These are phyloP conservation scores for Tolypocladium endophyticum DNA, from an alignment of 2,329 filamentous ascomycete genomes.

Conservation along the genomic window DNA sequence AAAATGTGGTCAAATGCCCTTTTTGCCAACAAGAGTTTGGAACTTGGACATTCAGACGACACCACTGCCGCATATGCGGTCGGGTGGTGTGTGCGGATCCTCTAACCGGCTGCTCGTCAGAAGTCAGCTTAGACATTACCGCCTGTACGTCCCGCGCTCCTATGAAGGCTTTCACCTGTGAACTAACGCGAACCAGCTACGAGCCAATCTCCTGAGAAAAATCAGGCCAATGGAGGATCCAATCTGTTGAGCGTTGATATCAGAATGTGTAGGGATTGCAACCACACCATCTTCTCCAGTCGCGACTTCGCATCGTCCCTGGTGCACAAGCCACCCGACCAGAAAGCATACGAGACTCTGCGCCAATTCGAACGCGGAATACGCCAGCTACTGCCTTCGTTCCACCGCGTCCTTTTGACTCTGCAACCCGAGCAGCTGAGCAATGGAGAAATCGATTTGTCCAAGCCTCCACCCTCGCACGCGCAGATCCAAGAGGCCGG, in stretches of 20 bases:
- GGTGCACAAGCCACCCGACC: constrained; percentile 57
- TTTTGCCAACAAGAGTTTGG: constrained; percentile 96
- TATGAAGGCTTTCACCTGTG: neutral
- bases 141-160: constrained; percentile 24
- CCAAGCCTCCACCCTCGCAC: constrained; percentile 36
- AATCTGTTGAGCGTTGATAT: constrained; percentile 64
- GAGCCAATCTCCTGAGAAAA: constrained; percentile 30
- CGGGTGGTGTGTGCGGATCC: constrained; percentile 86
- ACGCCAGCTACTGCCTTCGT: constrained; percentile 66
- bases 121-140: constrained; percentile 71
- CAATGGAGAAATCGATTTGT: constrained; percentile 24
- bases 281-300: constrained; percentile 47
- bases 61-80: constrained; percentile 91
- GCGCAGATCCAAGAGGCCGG: constrained; percentile 74
- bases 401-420: constrained; percentile 64
- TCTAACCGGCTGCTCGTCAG: constrained; percentile 71
- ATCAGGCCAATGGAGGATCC: constrained; percentile 8
- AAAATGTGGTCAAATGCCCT: constrained; percentile 68
- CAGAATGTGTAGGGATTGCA: constrained; percentile 88
- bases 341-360: constrained; percentile 73
- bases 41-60: constrained; percentile 81
- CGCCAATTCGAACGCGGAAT: constrained; percentile 84
- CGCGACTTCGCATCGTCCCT: constrained; percentile 69
- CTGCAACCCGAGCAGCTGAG: constrained; percentile 48
- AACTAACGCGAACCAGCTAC: constrained; percentile 5